phyloP scores from a whole-genome alignment of 345 rosid species.

The Populus euphratica region DNA sequence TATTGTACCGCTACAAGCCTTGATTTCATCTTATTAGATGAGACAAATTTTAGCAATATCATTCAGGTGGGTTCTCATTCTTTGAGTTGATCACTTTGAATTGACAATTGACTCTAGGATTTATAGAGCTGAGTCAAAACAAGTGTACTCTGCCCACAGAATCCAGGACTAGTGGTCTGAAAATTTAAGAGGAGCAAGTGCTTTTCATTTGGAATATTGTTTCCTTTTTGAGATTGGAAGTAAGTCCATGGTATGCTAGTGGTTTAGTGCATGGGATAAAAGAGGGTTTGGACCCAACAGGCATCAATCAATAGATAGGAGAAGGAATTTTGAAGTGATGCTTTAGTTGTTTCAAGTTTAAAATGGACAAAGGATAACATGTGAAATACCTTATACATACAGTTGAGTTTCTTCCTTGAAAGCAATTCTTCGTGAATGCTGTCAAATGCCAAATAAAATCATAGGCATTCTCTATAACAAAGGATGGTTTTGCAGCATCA shows the following conservation, averaged over 20 bases:
- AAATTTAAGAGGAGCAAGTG: conserved; percentile 1
- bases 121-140: conserved; percentile 7
- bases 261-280: background rate
- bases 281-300: background rate
- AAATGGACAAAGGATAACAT: background rate
- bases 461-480: conserved; percentile 16
- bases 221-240: conserved; percentile 7
- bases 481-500: conserved; percentile 64
- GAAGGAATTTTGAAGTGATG: background rate
- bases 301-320: background rate
- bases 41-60: conserved; percentile 60
- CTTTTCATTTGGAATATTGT: background rate
- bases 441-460: background rate
- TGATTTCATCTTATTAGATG: conserved; percentile 76
- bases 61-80: conserved; percentile 59
- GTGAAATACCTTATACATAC: background rate
- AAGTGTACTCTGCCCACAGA: background rate
- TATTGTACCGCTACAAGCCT: conserved; percentile 81
- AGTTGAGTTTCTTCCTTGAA: background rate
- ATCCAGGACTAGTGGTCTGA: background rate
- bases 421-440: conserved; percentile 11
- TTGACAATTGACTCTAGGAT: background rate
- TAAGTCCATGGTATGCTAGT: background rate
- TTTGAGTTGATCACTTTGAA: conserved; percentile 1
- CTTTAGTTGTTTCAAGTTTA: background rate